Base-by-base conservation (phyloP, 306 rosid species). In the Medicago arabica region DNA sequence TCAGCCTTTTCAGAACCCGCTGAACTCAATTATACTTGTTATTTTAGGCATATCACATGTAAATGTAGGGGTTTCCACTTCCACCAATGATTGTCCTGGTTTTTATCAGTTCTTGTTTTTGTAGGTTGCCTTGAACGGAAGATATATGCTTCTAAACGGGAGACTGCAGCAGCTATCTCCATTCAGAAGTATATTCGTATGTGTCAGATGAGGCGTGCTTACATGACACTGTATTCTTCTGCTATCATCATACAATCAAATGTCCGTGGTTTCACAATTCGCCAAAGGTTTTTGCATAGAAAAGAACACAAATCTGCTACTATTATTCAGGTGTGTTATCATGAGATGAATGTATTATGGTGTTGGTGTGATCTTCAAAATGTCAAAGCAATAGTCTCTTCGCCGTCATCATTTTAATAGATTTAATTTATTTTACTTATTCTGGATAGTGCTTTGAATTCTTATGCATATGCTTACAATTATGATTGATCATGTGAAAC, bases 251-350 rank as follows among this genome's bases (percentile, higher is more conserved):
- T 95, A 39, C 99, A 95, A 80, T 92, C 93, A 72, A 75, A 81
- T 75, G 72, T 85, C 46, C 90, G 90, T 60, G 96, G 96, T 61
- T 90, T 90, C 78, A 78, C 86, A 50, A 82, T 87, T 71, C 97
- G 91, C 85, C 81, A 73, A 77, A 86, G 80, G 73, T 89, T 85
- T 72, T 73, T 85, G 80, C 89, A 80, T 75, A 86, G 74, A 65
- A 92, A 84, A 77, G 87, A 89, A 74, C 93, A 85, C 79, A 95
- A 75, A 85, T 93, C 99, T 78, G 97, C 97, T 40, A 86, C 89
- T 67, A 47, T 76, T 64, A 88, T 95, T 81, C 99, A 95, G 97
- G 99, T 92, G 77, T 43, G 69, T 61, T 63, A 50, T 60, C 40
- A 23, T n/a, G 67, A 67, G 34, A 38, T 70, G 43, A 7, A 31